Percentiles rank a stretch among this genome's conserved stretches.
These are phyloP conservation scores for Babjeviella inositovora DNA, from an alignment of 805 yeast genomes.

Conservation along the genomic window DNA sequence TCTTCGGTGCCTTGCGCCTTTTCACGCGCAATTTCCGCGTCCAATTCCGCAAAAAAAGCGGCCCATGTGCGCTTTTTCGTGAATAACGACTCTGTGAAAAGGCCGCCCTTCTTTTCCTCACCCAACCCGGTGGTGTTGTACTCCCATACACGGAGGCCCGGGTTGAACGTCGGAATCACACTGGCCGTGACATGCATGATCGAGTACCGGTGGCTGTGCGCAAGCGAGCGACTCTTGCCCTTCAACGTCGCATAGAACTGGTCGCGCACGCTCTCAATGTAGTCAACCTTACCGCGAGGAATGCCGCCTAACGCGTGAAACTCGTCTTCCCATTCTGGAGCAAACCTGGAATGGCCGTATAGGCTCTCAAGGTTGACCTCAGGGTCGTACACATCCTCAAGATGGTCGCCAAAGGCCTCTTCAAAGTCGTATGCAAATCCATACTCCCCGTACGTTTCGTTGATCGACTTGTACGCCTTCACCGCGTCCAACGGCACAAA, in stretches of 20 bases:
- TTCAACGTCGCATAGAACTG: constrained; percentile 31
- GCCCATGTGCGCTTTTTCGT: constrained; percentile 29
- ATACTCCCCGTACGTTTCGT: constrained; percentile 9
- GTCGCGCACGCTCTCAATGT: constrained; percentile 42
- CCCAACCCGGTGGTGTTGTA: constrained; percentile 50
- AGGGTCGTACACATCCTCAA: constrained; percentile 7
- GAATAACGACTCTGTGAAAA: constrained; percentile 1
- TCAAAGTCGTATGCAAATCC: constrained; percentile 12
- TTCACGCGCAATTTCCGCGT: constrained; percentile 13
- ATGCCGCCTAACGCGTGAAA: constrained; percentile 38
- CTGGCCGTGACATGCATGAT: constrained; percentile 59
- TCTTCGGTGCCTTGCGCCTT: constrained; percentile 9
- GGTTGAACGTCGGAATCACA: constrained; percentile 73
- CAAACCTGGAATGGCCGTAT: constrained; percentile 3
- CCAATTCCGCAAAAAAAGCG: constrained; percentile 32
- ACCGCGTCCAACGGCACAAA: constrained; percentile 63
- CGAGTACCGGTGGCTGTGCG: constrained; percentile 40
- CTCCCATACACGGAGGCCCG: constrained; percentile 78
- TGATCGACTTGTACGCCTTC: constrained; percentile 42
- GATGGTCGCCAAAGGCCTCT: constrained; percentile 8
- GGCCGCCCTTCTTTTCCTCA: constrained; percentile 6
- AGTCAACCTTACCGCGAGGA: constrained; percentile 50
- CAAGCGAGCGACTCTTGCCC: constrained; percentile 23
- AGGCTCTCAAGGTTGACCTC: constrained; percentile 6
- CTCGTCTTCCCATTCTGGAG: too few species aligned